Conservation (phyloP, 257 asterid genomes). For the Solanum pinnatisectum region DNA sequence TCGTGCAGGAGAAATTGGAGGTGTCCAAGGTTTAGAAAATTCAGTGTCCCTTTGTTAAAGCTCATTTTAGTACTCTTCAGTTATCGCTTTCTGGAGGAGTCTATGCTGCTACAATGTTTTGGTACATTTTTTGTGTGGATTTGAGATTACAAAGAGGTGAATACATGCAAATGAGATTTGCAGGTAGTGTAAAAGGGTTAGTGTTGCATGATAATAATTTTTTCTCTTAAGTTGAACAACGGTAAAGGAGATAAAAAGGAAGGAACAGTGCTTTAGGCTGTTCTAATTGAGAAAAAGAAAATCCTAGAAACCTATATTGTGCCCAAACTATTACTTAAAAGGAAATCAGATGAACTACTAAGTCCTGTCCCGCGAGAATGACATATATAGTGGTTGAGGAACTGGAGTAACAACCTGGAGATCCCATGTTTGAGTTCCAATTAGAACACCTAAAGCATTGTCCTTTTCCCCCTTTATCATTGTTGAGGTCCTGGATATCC, state of each 20-base stretch:
- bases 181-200: neutral
- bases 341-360: neutral
- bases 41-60: neutral
- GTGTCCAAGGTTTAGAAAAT: neutral
- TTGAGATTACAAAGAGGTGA: neutral
- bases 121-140: neutral
- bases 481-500: neutral
- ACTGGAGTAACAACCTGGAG: neutral
- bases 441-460: neutral
- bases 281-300: neutral
- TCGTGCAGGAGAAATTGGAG: neutral
- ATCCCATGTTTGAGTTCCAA: neutral
- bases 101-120: neutral
- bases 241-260: neutral
- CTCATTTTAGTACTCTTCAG: neutral
- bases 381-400: neutral
- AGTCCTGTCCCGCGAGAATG: neutral
- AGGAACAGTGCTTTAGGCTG: neutral
- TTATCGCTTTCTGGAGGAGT: neutral
- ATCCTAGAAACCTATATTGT: neutral
- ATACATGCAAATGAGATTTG: neutral
- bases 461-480: neutral
- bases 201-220: neutral
- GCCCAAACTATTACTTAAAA: neutral
- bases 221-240: neutral